Evolutionary conservation across 1,139 yeast species (phyloP).

Genomic region (Lodderomyces orthopsilosis): DNA sequence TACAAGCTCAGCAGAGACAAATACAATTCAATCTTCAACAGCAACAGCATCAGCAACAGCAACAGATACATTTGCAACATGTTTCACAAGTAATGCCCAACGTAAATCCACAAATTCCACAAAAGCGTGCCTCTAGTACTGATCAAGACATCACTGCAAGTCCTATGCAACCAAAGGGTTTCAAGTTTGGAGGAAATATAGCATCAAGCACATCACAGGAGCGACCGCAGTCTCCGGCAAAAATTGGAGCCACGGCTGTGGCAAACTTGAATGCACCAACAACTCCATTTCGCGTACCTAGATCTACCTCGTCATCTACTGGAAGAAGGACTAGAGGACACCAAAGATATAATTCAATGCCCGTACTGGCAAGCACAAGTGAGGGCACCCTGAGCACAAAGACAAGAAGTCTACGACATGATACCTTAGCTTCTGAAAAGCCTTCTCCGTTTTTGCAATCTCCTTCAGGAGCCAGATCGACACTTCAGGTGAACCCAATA

Average conservation of each 20-base stretch:
- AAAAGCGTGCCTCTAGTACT: constrained; percentile 9
- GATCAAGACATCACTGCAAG: constrained; percentile 22
- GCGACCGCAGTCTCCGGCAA: constrained; percentile 58
- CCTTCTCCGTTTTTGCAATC: constrained; percentile 15
- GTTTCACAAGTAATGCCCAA: constrained; percentile 3
- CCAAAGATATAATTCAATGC: constrained; percentile 47
- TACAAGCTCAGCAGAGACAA: constrained; percentile 7
- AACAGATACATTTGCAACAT: constrained; percentile 7
- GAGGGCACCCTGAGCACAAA: constrained; percentile 2
- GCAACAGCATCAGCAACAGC: constrained; percentile 7
- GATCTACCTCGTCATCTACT: constrained; percentile 16
- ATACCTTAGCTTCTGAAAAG: constrained; percentile 7
- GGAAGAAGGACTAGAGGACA: constrained; percentile 19
- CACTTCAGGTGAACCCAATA: constrained; percentile 44
- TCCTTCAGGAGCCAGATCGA: constrained; percentile 29
- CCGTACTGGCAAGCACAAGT: constrained; percentile 23
- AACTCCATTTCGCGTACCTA: constrained; percentile 22
- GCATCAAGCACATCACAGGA: constrained; percentile 7
- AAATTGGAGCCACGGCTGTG: constrained; percentile 70
- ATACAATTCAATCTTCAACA: constrained; percentile 9
- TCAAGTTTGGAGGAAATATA: constrained; percentile 36
- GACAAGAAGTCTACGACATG: constrained; percentile 7
- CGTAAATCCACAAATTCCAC: constrained; percentile 2
- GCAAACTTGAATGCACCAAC: constrained; percentile 48
- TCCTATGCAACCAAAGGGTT: constrained; percentile 37